Percentiles rank a stretch among this genome's conserved stretches.
Conservation (phyloP, 441 rosid genomes). For the Gossypium aridum region DNA sequence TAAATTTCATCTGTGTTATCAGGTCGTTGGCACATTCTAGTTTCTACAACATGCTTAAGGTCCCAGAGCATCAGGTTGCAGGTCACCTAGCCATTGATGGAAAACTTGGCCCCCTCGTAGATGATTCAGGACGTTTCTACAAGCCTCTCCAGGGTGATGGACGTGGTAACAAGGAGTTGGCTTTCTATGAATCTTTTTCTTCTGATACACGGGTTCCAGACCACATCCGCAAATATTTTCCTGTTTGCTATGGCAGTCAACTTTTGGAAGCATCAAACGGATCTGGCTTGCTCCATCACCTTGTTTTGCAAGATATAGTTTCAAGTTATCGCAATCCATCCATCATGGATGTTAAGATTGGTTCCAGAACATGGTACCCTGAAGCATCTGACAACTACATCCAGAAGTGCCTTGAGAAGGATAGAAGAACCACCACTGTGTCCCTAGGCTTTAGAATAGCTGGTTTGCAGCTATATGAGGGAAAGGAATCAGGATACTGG, state of each 20-base stretch:
- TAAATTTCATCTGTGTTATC: not conserved
- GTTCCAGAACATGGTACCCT: slow-evolving; percentile 95
- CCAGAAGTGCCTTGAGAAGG: slow-evolving; percentile 60
- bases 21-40: not conserved
- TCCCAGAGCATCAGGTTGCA: slow-evolving; percentile 94
- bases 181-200: slow-evolving; percentile 67
- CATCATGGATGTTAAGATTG: slow-evolving; percentile 83
- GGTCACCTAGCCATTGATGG: slow-evolving; percentile 74
- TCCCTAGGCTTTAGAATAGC: slow-evolving; percentile 75
- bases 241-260: slow-evolving; percentile 65
- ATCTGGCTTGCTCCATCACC: slow-evolving; percentile 52
- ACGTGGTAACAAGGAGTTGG: slow-evolving; percentile 64
- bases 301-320: slow-evolving; percentile 63
- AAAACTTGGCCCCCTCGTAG: slow-evolving; percentile 71
- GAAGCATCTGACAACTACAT: slow-evolving; percentile 68
- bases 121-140: slow-evolving; percentile 80
- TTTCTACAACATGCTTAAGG: slow-evolving; percentile 51
- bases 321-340: slow-evolving; percentile 40
- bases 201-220: slow-evolving; percentile 54
- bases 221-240: slow-evolving; percentile 66
- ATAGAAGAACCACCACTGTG: slow-evolving; percentile 41
- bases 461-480: slow-evolving; percentile 53
- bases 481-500: slow-evolving; percentile 50
- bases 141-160: slow-evolving; percentile 75
- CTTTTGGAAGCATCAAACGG: slow-evolving; percentile 78